Evolutionary conservation across 2,329 filamentous ascomycete genomes (phyloP).

Genomic region (Xylaria sp.): DNA sequence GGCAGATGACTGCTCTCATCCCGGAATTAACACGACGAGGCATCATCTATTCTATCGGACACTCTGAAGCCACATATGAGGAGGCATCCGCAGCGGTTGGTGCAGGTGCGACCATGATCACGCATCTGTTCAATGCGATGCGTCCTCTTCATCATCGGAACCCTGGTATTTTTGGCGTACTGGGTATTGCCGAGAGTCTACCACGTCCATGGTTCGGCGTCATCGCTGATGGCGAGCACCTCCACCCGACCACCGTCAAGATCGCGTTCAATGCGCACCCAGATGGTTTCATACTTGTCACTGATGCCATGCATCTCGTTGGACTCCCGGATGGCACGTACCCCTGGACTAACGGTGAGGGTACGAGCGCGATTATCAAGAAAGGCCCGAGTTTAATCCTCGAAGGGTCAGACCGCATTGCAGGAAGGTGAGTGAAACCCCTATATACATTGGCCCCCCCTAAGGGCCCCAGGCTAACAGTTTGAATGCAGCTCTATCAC

Average conservation of each 20-base stretch:
- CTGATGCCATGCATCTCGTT: slow-evolving; percentile 89
- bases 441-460: not conserved
- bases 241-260: slow-evolving; percentile 88
- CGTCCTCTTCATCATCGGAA: slow-evolving; percentile 89
- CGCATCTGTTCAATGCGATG: slow-evolving; percentile 96
- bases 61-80: slow-evolving; percentile 89
- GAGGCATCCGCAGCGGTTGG: slow-evolving; percentile 76
- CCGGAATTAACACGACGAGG: slow-evolving; percentile 70
- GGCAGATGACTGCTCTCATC: slow-evolving; percentile 76
- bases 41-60: slow-evolving; percentile 84
- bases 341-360: slow-evolving; percentile 81
- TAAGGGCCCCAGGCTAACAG: slow-evolving; percentile 5
- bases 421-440: slow-evolving; percentile 69
- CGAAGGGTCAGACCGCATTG: slow-evolving; percentile 82
- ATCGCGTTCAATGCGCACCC: slow-evolving; percentile 90
- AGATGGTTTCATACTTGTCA: slow-evolving; percentile 86
- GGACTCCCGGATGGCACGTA: slow-evolving; percentile 87
- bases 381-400: slow-evolving; percentile 77
- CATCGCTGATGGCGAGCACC: slow-evolving; percentile 89
- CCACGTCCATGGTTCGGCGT: slow-evolving; percentile 84
- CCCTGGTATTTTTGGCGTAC: slow-evolving; percentile 87
- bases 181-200: slow-evolving; percentile 72
- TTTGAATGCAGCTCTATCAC: slow-evolving; percentile 68
- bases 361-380: slow-evolving; percentile 71
- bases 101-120: slow-evolving; percentile 88